Base-by-base conservation (phyloP, 2,329 filamentous ascomycete species). In the Aspergillus quadrilineatus region DNA sequence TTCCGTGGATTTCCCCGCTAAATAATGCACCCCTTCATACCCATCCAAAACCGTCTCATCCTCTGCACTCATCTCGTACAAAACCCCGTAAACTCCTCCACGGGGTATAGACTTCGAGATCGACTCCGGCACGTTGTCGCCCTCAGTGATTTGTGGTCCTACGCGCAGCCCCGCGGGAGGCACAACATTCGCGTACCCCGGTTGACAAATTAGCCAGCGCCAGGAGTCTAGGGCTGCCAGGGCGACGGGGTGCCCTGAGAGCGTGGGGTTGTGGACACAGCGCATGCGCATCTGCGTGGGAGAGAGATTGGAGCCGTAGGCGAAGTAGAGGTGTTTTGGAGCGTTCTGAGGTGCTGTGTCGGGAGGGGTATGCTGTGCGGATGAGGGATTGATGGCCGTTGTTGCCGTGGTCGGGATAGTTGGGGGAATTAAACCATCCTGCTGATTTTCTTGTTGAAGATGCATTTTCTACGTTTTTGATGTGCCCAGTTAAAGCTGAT, bases 221-320 rank as follows among this genome's bases (percentile, higher is more conserved):
- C 74, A 74, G 26, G 59, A 56, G 17, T 74, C 69, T 1, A 77
- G 68, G 1, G 67, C 65, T 15, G 74, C 75, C 51, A 77, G 69
- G 14, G 71, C 75, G 0, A 77, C 61, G 1, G 75, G 75, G 8
- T 63, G 65, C 4, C 66, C 65, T 12, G 74, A 76, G 15, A 64
- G 63, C 14, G 57, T 29, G 0, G 74, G 71, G 45, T 69, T 62
- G 42, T 65, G 54, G n/a, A 50, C 62, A 56, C 75, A 75, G 47
- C 75, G 73, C 10, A 66, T 50, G 39, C 62, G 60, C 75, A 77
- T 77, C 50, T 77, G 75, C 3, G 66, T 69, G 26, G 70, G 67
- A 4, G 75, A 77, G 29, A 77, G 72, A 54, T 77, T 77, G 42
- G 74, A 77, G 50, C 75, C 75, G 57, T 74, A 77, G 51, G 75